Conservation (phyloP, 495 filamentous ascomycete species). For the Neurospora sp. region DNA sequence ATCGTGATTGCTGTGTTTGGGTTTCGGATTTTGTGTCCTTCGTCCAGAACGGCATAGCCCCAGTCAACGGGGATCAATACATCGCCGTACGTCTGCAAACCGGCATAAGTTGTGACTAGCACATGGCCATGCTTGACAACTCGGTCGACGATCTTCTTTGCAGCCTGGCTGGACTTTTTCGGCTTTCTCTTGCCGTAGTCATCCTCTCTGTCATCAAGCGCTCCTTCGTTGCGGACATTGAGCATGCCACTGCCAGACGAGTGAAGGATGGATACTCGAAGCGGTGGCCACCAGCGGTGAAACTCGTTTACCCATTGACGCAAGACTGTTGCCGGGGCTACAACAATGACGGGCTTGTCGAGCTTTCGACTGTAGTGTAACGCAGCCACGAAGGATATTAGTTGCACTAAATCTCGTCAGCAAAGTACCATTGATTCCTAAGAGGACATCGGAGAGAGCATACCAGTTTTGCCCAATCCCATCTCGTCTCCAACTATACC, state of each 20-base stretch:
- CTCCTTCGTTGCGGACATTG: slow-evolving; percentile 58
- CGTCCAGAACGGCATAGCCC: slow-evolving; percentile 89
- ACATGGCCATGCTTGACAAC: slow-evolving; percentile 86
- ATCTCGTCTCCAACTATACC: slow-evolving; percentile 97
- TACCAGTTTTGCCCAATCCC: slow-evolving; percentile 82
- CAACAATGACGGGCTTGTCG: slow-evolving; percentile 73
- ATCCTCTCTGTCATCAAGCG: slow-evolving; percentile 57
- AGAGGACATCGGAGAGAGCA: neutral
- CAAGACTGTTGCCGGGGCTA: slow-evolving; percentile 87
- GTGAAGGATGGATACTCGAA: slow-evolving; percentile 90
- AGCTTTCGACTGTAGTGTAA: slow-evolving; percentile 83
- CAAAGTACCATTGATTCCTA: neutral
- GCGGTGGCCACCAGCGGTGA: slow-evolving; percentile 92
- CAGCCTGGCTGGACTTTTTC: slow-evolving; percentile 46
- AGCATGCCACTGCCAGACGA: slow-evolving; percentile 94
- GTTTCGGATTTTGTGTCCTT: slow-evolving; percentile 96
- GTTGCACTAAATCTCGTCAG: slow-evolving; percentile 44
- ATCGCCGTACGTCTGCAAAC: slow-evolving; percentile 76
- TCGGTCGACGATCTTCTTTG: slow-evolving; percentile 66
- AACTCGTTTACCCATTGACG: slow-evolving; percentile 98
- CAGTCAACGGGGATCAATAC: slow-evolving; percentile 72
- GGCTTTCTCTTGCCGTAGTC: slow-evolving; percentile 27
- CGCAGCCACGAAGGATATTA: slow-evolving; percentile 83
- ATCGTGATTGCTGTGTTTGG: slow-evolving; percentile 88
- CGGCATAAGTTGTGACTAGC: slow-evolving; percentile 88